Base-by-base conservation (phyloP, 371 early-diverging fungal species). In the Coemansia sp. region DNA sequence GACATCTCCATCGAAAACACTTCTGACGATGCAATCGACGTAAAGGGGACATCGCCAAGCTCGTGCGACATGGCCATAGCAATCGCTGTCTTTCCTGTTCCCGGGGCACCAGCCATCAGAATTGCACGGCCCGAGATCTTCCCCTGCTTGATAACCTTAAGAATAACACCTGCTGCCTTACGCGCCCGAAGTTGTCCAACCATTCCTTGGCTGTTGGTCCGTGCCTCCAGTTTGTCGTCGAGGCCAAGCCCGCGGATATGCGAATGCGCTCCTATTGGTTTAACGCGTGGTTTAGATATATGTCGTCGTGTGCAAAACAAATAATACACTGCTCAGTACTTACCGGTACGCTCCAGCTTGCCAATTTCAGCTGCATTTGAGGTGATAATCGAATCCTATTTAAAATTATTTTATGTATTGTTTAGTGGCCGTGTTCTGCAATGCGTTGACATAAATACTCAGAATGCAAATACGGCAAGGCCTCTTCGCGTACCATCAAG, bases 1-100 rank as follows among this genome's bases (percentile, higher is more conserved):
- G 94, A 93, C 93, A 98, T 96, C 78, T 97, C 97, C 68, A 97
- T 85, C 16, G 97, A 97, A 69, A 96, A 97, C 62, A 99, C 94
- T 82, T 99, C 99, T 0, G 95, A 94, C 3, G 95, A 97, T 8
- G 96, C 94, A 66, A 99, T 83, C 88, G 91, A 90, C 26, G 97
- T 99, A 74, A 97, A 98, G 4, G 98, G 98, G 0, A 97, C 95
- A 62, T 97, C 98, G 25, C 97, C 98, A 5, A 99, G 87, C 20
- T 93, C 93, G 71, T 90, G 90, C 40, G 82, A 71, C 81, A 83
- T 81, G 18, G 93, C 95, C 87, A 97, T 95, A 8, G 99, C 98
- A 75, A 94, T 92, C 20, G 93, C 93, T 0, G 94, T 94, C 84
- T 94, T 94, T 71, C 98, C 99, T 7, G 98, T 96, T n/a, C 98